These are phyloP conservation scores for Pouteria campechiana DNA, from an alignment of 179 eudicot species.

Conservation along the genomic window DNA sequence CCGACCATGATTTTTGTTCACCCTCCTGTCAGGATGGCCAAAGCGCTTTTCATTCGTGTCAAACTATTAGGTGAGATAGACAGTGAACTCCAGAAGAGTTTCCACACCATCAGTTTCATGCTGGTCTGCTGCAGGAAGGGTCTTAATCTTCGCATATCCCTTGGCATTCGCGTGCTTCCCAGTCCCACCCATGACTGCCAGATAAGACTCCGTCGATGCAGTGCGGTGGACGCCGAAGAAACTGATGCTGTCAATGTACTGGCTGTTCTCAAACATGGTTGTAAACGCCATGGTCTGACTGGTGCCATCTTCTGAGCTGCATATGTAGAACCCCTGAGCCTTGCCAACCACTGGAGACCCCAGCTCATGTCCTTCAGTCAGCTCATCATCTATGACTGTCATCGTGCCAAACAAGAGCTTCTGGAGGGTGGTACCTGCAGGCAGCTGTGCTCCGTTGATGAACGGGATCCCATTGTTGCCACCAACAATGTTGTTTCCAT, in stretches of 20 bases:
- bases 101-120: constrained; percentile 71
- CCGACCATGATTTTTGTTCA: too few relatives aligned
- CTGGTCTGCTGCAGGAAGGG: constrained; percentile 33
- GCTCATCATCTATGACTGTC: constrained; percentile 58
- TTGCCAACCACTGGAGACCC: constrained; percentile 50
- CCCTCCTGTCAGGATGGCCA: too few relatives aligned
- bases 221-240: constrained; percentile 63
- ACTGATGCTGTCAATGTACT: constrained; percentile 46
- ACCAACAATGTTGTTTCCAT: constrained; percentile 13
- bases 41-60: too few relatives aligned
- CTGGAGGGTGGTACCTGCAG: constrained; percentile 40
- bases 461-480: constrained; percentile 46
- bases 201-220: constrained; percentile 43
- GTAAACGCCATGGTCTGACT: constrained; percentile 67
- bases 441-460: constrained; percentile 48
- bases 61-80: constrained; percentile 42
- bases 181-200: constrained; percentile 69
- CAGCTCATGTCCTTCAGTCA: constrained; percentile 49
- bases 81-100: constrained; percentile 58
- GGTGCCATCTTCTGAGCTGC: constrained; percentile 51
- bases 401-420: constrained; percentile 77
- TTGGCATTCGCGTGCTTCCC: constrained; percentile 73
- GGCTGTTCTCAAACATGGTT: constrained; percentile 51
- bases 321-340: constrained; percentile 57
- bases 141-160: constrained; percentile 55